Conservation (phyloP, 345 rosid genomes). For the Lenwebbia sp. region DNA sequence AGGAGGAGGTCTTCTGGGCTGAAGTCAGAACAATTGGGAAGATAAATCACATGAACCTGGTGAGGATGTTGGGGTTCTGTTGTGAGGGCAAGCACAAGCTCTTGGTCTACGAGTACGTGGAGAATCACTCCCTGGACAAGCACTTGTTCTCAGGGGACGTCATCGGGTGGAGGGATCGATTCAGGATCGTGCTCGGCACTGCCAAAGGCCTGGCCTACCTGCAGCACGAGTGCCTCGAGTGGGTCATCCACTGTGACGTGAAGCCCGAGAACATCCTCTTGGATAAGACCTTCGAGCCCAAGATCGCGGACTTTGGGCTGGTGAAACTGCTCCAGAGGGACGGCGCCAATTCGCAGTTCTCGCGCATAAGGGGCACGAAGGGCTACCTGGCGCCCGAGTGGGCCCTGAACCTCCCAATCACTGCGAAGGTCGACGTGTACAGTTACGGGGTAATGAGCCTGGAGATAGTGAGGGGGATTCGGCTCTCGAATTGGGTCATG, state of each 20-base stretch:
- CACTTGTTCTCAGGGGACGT: constrained; percentile 17
- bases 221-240: constrained; percentile 49
- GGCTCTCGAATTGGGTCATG: constrained; percentile 14
- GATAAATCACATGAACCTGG: constrained; percentile 47
- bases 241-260: constrained; percentile 52
- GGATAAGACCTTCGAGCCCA: constrained; percentile 31
- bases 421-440: constrained; percentile 28
- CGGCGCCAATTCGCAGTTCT: background rate
- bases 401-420: constrained; percentile 25
- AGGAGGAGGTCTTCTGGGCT: constrained; percentile 39
- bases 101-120: constrained; percentile 38
- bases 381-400: constrained; percentile 35
- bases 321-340: constrained; percentile 31
- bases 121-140: constrained; percentile 34
- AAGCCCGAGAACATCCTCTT: constrained; percentile 57
- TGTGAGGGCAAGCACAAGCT: constrained; percentile 26
- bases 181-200: constrained; percentile 41
- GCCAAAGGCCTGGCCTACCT: constrained; percentile 49
- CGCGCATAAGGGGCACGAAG: constrained; percentile 22
- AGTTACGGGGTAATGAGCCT: constrained; percentile 31
- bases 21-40: constrained; percentile 39
- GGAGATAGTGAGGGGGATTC: constrained; percentile 27
- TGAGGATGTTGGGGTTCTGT: constrained; percentile 45
- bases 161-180: constrained; percentile 41
- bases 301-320: constrained; percentile 42